phyloP scores from a whole-genome alignment of 768 basidiomycete genomes.

The Kwoniella heveanensis region DNA sequence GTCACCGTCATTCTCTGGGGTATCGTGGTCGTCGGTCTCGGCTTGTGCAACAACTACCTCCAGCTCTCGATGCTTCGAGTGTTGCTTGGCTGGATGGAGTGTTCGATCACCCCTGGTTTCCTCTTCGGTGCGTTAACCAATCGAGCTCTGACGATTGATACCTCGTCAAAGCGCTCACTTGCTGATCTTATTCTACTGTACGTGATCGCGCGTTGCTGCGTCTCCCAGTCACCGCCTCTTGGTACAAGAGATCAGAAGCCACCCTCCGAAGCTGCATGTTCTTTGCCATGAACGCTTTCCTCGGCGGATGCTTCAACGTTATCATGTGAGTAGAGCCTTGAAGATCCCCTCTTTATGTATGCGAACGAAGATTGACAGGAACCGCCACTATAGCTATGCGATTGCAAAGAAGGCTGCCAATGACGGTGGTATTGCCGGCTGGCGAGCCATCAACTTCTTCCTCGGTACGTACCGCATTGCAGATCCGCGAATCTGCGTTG shows the following conservation, averaged over 20 bases:
- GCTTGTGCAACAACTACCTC: slow-evolving; percentile 22
- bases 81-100: slow-evolving; percentile 28
- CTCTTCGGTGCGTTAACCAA: slow-evolving; percentile 10
- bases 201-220: too few species aligned
- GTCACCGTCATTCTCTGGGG: slow-evolving; percentile 24
- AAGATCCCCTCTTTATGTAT: too few species aligned
- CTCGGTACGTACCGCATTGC: slow-evolving; percentile 19
- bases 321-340: slow-evolving; percentile 33
- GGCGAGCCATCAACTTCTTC: slow-evolving; percentile 40
- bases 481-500: too few species aligned
- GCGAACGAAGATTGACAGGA: background rate
- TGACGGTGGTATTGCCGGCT: slow-evolving; percentile 23
- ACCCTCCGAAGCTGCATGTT: slow-evolving; percentile 21
- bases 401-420: slow-evolving; percentile 21
- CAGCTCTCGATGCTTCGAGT: slow-evolving; percentile 18
- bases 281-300: slow-evolving; percentile 24
- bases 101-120: slow-evolving; percentile 27
- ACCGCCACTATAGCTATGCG: slow-evolving; percentile 18
- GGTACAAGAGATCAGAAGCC: slow-evolving; percentile 26
- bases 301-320: slow-evolving; percentile 23
- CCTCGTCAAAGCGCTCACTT: too few species aligned
- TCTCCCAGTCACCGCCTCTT: slow-evolving; percentile 25
- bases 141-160: too few species aligned
- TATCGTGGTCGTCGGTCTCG: slow-evolving; percentile 18
- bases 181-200: background rate